Evolutionary conservation across 139 green algal species (phyloP).

Genomic region (Zygnema cylindricum): DNA sequence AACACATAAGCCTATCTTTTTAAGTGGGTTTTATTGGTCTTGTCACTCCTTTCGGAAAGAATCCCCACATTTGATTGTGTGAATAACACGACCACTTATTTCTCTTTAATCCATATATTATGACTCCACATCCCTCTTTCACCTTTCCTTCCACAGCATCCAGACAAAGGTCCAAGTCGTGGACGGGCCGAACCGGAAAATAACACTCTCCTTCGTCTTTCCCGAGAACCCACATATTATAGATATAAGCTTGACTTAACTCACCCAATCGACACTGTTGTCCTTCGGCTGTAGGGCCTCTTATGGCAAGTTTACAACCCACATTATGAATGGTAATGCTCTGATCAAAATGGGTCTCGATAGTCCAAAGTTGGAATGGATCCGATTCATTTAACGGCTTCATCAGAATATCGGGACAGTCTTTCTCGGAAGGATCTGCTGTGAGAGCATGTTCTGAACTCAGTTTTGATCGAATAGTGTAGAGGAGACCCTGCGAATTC

Average conservation of each 20-base stretch:
- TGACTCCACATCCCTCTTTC: neutral
- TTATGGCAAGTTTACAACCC: neutral
- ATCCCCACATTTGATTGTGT: neutral
- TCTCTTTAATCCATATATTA: neutral
- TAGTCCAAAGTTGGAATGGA: neutral
- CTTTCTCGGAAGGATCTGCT: neutral
- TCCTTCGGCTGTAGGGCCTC: neutral
- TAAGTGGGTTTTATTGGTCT: neutral
- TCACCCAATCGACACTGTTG: neutral
- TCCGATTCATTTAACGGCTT: neutral
- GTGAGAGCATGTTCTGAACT: neutral
- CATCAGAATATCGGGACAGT: neutral
- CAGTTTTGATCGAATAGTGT: neutral
- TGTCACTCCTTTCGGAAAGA: neutral
- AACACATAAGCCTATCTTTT: no score
- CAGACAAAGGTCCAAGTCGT: neutral
- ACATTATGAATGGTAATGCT: slow-evolving; percentile 18
- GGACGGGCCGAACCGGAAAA: neutral
- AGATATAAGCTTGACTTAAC: neutral
- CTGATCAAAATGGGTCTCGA: slow-evolving; percentile 9
- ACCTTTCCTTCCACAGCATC: neutral
- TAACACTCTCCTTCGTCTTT: neutral
- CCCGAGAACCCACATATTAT: neutral
- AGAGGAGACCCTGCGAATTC: neutral
- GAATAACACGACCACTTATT: neutral